These are phyloP conservation scores for Cladochytrium replicatum DNA, from an alignment of 192 early-diverging fungal genomes.

Conservation along the genomic window DNA sequence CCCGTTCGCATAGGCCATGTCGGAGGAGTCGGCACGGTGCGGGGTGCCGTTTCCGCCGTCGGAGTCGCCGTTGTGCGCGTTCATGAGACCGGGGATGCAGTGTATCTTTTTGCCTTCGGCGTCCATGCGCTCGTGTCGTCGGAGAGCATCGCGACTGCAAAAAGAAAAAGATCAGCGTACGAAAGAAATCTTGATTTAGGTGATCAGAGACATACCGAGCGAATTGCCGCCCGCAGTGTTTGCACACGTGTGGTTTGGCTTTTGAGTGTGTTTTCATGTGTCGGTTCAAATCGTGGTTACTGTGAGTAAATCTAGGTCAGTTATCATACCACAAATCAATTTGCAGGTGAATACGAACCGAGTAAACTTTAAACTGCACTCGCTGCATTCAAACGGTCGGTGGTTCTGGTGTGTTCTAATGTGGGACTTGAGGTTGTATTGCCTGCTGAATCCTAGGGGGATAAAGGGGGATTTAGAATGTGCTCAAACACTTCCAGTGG, in stretches of 20 bases:
- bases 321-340: conserved; percentile 3
- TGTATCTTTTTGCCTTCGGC: conserved; percentile 27
- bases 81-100: conserved; percentile 13
- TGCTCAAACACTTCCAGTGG: neutral
- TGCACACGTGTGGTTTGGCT: conserved; percentile 20
- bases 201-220: conserved; percentile 26
- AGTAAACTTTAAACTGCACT: conserved; percentile 23
- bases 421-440: conserved; percentile 31
- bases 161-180: no score
- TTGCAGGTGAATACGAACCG: conserved; percentile 18
- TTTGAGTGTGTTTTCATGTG: conserved; percentile 31
- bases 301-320: conserved; percentile 1
- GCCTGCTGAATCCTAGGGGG: conserved; percentile 14
- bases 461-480: neutral
- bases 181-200: no score
- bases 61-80: no score
- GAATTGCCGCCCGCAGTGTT: conserved; percentile 23
- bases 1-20: no score
- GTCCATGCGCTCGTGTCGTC: conserved; percentile 30
- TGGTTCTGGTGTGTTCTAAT: conserved; percentile 32
- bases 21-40: no score
- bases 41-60: no score
- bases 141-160: conserved; percentile 29
- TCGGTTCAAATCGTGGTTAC: conserved; percentile 33
- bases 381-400: conserved; percentile 24